These are phyloP conservation scores for Suhomyces kilbournensis DNA, from an alignment of 805 yeast species.

Conservation along the genomic window DNA sequence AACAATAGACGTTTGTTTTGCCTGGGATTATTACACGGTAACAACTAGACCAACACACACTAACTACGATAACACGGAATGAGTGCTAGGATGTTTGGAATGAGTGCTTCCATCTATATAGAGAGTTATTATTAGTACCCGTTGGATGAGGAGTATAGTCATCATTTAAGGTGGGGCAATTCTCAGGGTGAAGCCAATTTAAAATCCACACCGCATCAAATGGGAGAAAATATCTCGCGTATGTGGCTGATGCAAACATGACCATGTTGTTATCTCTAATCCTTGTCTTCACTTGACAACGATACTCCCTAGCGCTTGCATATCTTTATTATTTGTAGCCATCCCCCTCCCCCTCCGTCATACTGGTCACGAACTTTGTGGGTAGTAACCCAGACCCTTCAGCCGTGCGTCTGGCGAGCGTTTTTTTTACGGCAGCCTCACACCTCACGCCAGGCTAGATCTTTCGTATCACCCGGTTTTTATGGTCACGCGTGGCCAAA, in stretches of 20 bases:
- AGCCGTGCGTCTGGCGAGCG: not conserved
- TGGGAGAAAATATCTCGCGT: not conserved
- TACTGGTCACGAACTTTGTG: not conserved
- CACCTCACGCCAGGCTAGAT: not conserved
- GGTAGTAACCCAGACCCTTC: not conserved
- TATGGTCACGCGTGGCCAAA: not conserved
- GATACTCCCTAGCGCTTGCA: not conserved
- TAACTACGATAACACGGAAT: not conserved
- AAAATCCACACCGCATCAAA: not conserved
- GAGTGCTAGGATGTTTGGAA: too few species aligned
- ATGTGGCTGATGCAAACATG: not conserved
- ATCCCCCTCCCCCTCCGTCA: not conserved
- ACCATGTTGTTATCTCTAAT: not conserved
- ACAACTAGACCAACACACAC: not conserved
- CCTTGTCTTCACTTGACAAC: not conserved
- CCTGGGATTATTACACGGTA: not conserved
- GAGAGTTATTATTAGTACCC: not conserved
- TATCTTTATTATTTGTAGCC: not conserved
- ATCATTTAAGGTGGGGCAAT: not conserved
- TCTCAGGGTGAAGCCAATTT: not conserved
- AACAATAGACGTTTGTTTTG: not conserved
- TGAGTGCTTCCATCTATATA: too few species aligned
- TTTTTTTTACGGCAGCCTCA: not conserved
- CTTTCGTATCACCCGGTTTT: not conserved
- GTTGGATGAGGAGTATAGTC: not conserved